phyloP scores from a whole-genome alignment of 1,139 yeast species.

The Hyphopichia khmerensis region DNA sequence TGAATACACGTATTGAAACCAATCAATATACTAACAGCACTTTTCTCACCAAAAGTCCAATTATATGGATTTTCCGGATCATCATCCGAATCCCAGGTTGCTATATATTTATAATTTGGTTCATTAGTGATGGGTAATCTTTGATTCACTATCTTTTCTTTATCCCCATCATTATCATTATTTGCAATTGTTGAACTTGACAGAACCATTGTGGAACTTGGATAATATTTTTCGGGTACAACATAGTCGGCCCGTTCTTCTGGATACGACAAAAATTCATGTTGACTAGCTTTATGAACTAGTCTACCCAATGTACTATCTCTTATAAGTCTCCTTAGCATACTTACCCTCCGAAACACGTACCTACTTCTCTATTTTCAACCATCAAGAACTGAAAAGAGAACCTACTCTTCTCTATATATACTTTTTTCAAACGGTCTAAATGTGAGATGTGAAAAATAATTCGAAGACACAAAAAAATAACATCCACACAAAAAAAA shows the following conservation, averaged over 20 bases:
- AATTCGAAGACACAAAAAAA: no score
- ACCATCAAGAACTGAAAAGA: no score
- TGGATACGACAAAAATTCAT: constrained; percentile 16
- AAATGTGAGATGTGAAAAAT: no score
- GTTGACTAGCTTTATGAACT: constrained; percentile 19
- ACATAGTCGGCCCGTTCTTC: constrained; percentile 21
- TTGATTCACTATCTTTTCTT: no score
- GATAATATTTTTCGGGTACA: constrained; percentile 6
- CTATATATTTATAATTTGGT: not conserved
- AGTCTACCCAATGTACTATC: constrained; percentile 22
- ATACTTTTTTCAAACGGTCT: no score
- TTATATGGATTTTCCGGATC: constrained; percentile 44
- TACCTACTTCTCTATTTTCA: no score
- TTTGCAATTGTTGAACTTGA: not conserved
- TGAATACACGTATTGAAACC: constrained; percentile 35
- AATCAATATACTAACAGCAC: constrained; percentile 28
- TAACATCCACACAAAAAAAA: no score
- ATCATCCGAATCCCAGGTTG: constrained; percentile 37
- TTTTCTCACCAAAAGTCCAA: constrained; percentile 31
- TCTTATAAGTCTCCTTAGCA: constrained; percentile 12
- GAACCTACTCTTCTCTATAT: no score
- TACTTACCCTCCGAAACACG: no score
- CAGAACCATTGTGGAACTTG: not conserved
- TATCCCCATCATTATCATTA: not conserved
- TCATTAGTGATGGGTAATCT: no score